A percentile compares a stretch with the other conserved stretches of the same genome.
These are phyloP conservation scores for Trypanosoma theileri DNA, from an alignment of 208 protist genomes.

Conservation along the genomic window DNA sequence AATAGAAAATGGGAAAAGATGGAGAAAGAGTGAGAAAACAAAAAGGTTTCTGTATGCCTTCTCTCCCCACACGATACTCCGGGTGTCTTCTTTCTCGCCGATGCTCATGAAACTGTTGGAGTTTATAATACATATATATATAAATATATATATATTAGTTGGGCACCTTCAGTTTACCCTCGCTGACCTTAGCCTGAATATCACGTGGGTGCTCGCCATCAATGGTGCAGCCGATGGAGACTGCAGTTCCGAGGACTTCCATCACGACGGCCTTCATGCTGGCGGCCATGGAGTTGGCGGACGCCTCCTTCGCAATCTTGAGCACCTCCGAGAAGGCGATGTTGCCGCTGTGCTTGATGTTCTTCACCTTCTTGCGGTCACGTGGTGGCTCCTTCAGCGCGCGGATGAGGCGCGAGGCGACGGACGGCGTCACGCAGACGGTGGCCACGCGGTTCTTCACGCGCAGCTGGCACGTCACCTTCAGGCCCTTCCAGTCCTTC, in stretches of 20 bases:
- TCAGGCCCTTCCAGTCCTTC: constrained; percentile 99
- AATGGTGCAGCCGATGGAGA: constrained; percentile 98
- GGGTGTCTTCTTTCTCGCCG: no score
- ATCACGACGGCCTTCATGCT: constrained; percentile 95
- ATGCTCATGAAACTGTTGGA: no score
- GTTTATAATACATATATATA: constrained; percentile 15
- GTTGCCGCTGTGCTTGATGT: constrained; percentile 99
- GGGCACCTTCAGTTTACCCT: constrained; percentile 93
- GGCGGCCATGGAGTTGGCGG: constrained; percentile 93
- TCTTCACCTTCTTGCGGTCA: constrained; percentile 99
- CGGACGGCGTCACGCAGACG: constrained; percentile 96
- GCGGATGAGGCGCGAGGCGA: constrained; percentile 97
- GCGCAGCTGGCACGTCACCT: constrained; percentile 97
- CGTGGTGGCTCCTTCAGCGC: constrained; percentile 99
- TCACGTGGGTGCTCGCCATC: constrained; percentile 94
- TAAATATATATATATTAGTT: constrained; percentile 35
- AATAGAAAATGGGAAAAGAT: no score
- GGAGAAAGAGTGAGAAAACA: no score
- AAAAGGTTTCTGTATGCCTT: no score
- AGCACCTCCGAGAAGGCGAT: constrained; percentile 97
- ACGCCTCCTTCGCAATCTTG: constrained; percentile 96
- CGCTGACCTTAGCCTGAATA: constrained; percentile 93
- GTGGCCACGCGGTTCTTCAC: constrained; percentile 99
- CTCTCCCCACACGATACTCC: no score
- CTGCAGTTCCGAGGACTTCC: constrained; percentile 98